Evolutionary conservation across 2,329 filamentous ascomycete genomes (phyloP).

Genomic region (Sarocladium brachiariae): DNA sequence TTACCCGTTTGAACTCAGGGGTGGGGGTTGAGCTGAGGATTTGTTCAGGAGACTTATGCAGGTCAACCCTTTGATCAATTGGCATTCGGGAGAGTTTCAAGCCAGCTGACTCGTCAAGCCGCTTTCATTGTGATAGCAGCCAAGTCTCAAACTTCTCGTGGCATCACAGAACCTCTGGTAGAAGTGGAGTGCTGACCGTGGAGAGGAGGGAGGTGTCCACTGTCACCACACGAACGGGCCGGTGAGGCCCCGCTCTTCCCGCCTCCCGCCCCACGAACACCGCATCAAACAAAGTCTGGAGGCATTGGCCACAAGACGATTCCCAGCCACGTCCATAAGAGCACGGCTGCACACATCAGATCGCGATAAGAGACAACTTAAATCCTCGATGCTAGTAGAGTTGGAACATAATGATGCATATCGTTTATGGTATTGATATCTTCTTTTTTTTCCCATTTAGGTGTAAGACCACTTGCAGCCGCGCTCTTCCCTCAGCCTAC

Average conservation of each 20-base stretch:
- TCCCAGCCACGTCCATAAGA: background rate
- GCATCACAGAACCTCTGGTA: background rate
- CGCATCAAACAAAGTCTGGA: too few species aligned
- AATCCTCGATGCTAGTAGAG: background rate
- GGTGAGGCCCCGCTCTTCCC: conserved; percentile 2
- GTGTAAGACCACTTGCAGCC: conserved; percentile 1
- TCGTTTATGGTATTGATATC: conserved; percentile 3
- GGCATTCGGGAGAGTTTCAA: too few species aligned
- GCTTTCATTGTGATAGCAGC: background rate
- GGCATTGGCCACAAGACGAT: background rate
- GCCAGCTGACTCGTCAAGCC: too few species aligned
- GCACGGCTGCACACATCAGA: too few species aligned
- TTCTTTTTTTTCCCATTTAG: conserved; percentile 6
- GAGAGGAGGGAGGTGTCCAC: too few species aligned
- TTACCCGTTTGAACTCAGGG: too few species aligned
- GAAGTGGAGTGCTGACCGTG: background rate
- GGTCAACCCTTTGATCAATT: too few species aligned
- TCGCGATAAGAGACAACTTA: too few species aligned
- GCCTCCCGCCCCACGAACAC: conserved; percentile 1
- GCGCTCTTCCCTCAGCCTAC: background rate
- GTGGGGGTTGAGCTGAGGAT: too few species aligned
- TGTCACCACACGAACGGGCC: background rate
- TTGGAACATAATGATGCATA: background rate
- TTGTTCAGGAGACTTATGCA: too few species aligned
- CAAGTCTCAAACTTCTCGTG: background rate